Evolutionary conservation across 2,329 filamentous ascomycete species (phyloP).

Genomic region (Cytospora chrysosperma): DNA sequence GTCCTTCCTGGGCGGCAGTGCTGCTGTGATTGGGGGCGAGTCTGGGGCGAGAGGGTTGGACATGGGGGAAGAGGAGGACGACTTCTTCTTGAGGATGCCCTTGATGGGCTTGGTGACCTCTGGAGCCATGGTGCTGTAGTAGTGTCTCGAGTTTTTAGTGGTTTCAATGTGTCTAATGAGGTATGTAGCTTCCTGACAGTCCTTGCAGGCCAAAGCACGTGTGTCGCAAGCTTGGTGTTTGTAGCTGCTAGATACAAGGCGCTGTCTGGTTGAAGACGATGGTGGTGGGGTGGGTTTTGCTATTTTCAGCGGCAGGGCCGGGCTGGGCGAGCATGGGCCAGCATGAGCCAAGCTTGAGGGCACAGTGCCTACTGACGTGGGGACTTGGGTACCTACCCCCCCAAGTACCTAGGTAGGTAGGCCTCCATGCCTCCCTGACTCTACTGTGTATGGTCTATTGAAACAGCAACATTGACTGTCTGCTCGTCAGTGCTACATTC

Average conservation of each 20-base stretch:
- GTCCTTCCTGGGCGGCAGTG: conserved; percentile 39
- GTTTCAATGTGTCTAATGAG: background rate
- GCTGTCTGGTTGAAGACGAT: background rate
- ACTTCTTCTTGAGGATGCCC: conserved; percentile 61
- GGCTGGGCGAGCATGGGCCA: background rate
- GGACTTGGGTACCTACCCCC: no score
- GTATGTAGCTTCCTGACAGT: background rate
- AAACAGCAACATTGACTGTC: no score
- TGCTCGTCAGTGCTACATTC: background rate
- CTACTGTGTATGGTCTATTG: no score
- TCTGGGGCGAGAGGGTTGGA: conserved; percentile 29
- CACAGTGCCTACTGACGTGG: background rate
- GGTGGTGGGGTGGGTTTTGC: background rate
- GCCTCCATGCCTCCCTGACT: no score
- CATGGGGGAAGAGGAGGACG: conserved; percentile 39
- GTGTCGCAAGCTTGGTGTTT: background rate
- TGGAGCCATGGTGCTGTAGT: conserved; percentile 47
- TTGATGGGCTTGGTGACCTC: conserved; percentile 42
- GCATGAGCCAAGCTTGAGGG: background rate
- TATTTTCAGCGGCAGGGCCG: conserved; percentile 3
- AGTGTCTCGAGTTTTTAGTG: background rate
- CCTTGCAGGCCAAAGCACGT: background rate
- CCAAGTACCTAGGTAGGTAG: no score
- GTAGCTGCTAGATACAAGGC: background rate
- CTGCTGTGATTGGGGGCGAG: conserved; percentile 33